Percentiles rank a stretch among this genome's conserved stretches.
These are phyloP conservation scores for Eucalyptus curtisii DNA, from an alignment of 345 rosid genomes.

Conservation along the genomic window DNA sequence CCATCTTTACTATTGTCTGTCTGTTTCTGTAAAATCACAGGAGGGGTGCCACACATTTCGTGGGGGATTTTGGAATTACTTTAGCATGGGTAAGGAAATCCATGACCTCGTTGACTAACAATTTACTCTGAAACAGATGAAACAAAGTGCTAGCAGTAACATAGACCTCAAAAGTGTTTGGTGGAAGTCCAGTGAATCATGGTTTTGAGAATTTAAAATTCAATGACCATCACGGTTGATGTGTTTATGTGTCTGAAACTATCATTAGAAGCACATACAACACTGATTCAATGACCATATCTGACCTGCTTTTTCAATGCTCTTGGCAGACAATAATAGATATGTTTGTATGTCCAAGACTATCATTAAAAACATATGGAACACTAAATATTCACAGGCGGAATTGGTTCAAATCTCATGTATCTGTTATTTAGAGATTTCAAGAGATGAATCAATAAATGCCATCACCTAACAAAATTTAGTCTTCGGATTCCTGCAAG, in stretches of 20 bases:
- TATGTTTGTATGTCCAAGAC: not conserved
- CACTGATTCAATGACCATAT: not conserved
- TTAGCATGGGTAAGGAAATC: slow-evolving; percentile 56
- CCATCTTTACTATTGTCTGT: not conserved
- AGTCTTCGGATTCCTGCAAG: not conserved
- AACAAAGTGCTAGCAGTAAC: not conserved
- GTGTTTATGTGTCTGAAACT: not conserved
- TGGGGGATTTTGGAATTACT: slow-evolving; percentile 84
- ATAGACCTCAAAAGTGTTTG: not conserved
- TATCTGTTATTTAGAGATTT: not conserved
- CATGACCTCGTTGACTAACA: not conserved
- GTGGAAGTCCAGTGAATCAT: not conserved
- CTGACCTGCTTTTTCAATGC: not conserved
- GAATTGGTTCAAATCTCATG: not conserved
- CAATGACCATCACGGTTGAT: not conserved
- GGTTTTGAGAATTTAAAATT: not conserved
- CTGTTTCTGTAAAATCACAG: slow-evolving; percentile 10
- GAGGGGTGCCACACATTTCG: slow-evolving; percentile 60
- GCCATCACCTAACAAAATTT: not conserved
- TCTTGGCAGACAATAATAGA: not conserved
- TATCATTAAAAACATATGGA: not conserved
- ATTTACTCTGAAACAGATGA: not conserved
- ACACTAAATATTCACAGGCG: not conserved
- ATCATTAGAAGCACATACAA: not conserved
- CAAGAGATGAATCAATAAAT: not conserved